Percentiles rank a stretch among this genome's conserved stretches.
Conservation (phyloP, 1,284 basidiomycete genomes). For the Leccinum cinnamomeum region DNA sequence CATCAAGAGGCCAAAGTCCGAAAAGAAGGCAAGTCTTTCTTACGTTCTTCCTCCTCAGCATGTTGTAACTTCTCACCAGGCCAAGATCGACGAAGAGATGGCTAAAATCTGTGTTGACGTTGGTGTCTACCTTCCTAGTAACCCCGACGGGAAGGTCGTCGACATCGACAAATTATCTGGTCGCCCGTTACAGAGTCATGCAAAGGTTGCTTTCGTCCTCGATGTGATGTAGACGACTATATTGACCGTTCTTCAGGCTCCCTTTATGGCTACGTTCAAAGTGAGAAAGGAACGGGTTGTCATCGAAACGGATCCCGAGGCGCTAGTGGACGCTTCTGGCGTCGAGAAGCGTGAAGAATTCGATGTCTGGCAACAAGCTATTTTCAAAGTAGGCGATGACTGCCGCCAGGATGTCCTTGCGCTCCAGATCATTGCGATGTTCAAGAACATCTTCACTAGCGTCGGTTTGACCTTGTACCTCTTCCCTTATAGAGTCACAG, state of each 20-base stretch:
- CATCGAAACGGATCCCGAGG: conserved; percentile 65
- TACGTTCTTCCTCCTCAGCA: neutral
- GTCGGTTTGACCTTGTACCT: conserved; percentile 92
- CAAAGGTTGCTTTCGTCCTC: conserved; percentile 64
- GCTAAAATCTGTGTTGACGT: conserved; percentile 90
- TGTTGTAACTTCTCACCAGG: conserved; percentile 46
- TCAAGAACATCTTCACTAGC: conserved; percentile 95
- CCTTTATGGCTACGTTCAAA: conserved; percentile 99
- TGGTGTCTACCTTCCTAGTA: conserved; percentile 96
- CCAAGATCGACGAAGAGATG: conserved; percentile 99
- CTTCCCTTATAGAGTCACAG: conserved; percentile 96
- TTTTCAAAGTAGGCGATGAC: conserved; percentile 99
- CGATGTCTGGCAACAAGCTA: conserved; percentile 97
- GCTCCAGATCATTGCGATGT: conserved; percentile 97
- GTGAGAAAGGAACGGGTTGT: conserved; percentile 80
- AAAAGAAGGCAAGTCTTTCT: conserved; percentile 79
- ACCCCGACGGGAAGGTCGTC: conserved; percentile 94
- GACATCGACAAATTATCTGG: conserved; percentile 98
- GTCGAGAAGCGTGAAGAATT: conserved; percentile 64
- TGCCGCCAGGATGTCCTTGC: conserved; percentile 98
- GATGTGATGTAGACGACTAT: neutral
- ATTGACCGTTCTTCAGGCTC: conserved; percentile 61
- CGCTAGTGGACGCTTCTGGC: conserved; percentile 59
- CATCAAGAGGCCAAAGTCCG: conserved; percentile 94
- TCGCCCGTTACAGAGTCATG: conserved; percentile 94